Conservation (phyloP, 306 rosid species). For the Heteromeles arbutifolia region DNA sequence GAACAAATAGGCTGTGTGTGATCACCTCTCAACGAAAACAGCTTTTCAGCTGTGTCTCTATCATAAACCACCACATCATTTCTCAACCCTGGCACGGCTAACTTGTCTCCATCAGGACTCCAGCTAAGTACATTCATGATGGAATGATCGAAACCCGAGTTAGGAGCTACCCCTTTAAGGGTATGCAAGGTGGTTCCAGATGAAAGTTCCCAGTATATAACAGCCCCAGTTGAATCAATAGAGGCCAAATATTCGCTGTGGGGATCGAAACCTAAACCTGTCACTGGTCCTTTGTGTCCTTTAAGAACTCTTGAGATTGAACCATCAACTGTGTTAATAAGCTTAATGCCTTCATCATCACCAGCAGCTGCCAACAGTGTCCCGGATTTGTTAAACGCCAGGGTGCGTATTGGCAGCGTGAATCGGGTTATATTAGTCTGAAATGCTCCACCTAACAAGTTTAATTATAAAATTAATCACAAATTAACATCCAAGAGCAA, state of each 20-base stretch:
- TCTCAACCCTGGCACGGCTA: conserved; percentile 80
- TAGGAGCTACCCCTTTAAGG: conserved; percentile 75
- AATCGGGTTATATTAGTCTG: conserved; percentile 89
- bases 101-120: conserved; percentile 91
- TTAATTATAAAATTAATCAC: background rate
- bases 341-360: conserved; percentile 93
- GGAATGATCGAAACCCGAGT: conserved; percentile 54
- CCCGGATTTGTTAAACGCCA: conserved; percentile 82
- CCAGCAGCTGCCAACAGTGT: conserved; percentile 93
- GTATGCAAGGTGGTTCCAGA: conserved; percentile 64
- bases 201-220: conserved; percentile 76
- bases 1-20: conserved; percentile 70
- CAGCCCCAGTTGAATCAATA: conserved; percentile 72
- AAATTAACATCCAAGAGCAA: background rate
- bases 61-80: conserved; percentile 90
- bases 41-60: conserved; percentile 84
- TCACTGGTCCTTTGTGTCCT: conserved; percentile 79
- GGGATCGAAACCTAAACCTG: conserved; percentile 82
- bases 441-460: conserved; percentile 73
- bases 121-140: conserved; percentile 69
- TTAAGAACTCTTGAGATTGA: conserved; percentile 90
- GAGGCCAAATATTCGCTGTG: conserved; percentile 85
- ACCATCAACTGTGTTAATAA: conserved; percentile 82
- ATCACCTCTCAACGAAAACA: conserved; percentile 79
- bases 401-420: conserved; percentile 78